Evolutionary conservation across 192 early-diverging fungal species (phyloP).

Genomic region (Backusella tuberculispora): DNA sequence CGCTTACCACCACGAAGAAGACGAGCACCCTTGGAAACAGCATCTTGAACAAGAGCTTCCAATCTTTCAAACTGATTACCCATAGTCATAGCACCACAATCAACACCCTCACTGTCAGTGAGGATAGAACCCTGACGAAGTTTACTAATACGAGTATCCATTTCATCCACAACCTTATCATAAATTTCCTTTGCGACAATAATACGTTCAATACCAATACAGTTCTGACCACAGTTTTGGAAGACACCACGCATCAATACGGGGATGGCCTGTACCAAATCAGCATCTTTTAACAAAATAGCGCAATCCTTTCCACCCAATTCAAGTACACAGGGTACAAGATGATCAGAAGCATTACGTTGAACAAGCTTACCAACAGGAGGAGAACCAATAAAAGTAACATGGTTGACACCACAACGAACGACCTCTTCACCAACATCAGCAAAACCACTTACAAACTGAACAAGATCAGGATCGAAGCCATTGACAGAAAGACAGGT

Average conservation of each 20-base stretch:
- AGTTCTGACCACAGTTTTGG: conserved; percentile 91
- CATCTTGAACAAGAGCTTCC: conserved; percentile 71
- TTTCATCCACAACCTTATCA: conserved; percentile 69
- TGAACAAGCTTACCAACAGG: conserved; percentile 81
- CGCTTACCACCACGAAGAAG: conserved; percentile 69
- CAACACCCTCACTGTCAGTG: conserved; percentile 65
- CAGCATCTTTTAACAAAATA: conserved; percentile 76
- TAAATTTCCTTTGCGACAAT: conserved; percentile 72
- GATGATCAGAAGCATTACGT: conserved; percentile 63
- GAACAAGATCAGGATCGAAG: conserved; percentile 77
- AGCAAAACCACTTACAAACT: conserved; percentile 78
- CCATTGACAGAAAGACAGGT: conserved; percentile 72
- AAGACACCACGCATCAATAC: conserved; percentile 84
- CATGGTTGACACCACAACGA: conserved; percentile 63
- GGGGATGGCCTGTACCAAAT: conserved; percentile 67
- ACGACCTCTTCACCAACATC: conserved; percentile 83
- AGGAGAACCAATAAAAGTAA: conserved; percentile 90
- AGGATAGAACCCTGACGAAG: conserved; percentile 75
- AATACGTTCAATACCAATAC: conserved; percentile 87
- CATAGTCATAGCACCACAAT: conserved; percentile 89
- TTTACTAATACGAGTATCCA: conserved; percentile 55
- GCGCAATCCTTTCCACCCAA: conserved; percentile 91
- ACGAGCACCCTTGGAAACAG: conserved; percentile 77
- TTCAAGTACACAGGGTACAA: conserved; percentile 88
- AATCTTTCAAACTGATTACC: conserved; percentile 59